Percentiles rank a stretch among this genome's conserved stretches.
Evolutionary conservation across 2,329 filamentous ascomycete species (phyloP).

Genomic region (Penicillium corylophilum): DNA sequence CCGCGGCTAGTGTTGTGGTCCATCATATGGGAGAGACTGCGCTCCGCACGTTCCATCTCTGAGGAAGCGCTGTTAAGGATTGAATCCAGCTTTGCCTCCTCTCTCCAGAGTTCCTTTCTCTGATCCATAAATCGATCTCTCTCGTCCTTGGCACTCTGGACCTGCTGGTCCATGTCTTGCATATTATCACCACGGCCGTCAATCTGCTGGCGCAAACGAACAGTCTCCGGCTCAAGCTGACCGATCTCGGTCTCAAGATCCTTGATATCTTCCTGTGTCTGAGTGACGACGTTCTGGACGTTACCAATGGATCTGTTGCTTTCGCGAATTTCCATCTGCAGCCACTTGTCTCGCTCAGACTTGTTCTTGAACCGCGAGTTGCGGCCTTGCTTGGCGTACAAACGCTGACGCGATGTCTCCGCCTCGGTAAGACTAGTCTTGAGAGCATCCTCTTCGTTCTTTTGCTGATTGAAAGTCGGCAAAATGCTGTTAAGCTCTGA

Average conservation of each 20-base stretch:
- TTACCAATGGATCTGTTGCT: conserved; percentile 72
- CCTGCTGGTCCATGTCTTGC: conserved; percentile 68
- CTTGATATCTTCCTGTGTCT: conserved; percentile 78
- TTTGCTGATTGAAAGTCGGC: conserved; percentile 73
- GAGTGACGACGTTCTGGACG: conserved; percentile 80
- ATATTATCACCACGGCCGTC: conserved; percentile 77
- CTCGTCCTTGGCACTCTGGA: conserved; percentile 73
- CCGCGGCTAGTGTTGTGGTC: conserved; percentile 84
- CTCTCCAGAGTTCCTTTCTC: conserved; percentile 80
- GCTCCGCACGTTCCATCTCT: conserved; percentile 75
- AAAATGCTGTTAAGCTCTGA: conserved; percentile 70
- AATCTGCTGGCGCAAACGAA: conserved; percentile 67
- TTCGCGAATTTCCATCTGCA: conserved; percentile 77
- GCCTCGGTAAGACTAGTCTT: conserved; percentile 72
- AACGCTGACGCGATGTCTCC: conserved; percentile 70
- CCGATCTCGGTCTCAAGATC: conserved; percentile 70
- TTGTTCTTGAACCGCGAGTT: conserved; percentile 86
- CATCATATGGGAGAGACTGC: conserved; percentile 77
- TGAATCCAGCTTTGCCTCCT: conserved; percentile 82
- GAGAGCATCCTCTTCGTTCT: conserved; percentile 68
- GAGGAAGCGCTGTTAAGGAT: conserved; percentile 72
- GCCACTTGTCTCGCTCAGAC: conserved; percentile 78
- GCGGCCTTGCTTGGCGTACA: conserved; percentile 90
- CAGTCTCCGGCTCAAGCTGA: conserved; percentile 70
- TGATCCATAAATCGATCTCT: conserved; percentile 80